Evolutionary conservation across 176 grass and related monocot species (phyloP).

Genomic region (Raddia distichophylla): DNA sequence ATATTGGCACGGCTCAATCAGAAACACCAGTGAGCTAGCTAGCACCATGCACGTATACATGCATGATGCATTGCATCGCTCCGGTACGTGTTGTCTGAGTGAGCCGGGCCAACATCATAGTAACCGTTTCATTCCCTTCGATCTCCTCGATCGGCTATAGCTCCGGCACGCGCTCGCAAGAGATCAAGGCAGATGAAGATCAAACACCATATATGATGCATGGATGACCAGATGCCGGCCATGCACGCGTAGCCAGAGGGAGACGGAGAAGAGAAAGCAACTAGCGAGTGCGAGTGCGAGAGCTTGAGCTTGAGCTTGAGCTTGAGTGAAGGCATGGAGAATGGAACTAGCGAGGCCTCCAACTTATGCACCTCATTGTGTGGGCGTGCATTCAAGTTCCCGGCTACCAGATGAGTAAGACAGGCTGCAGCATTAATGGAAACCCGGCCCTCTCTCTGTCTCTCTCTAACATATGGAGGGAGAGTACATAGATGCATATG

Average conservation of each 20-base stretch:
- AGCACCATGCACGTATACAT: not conserved
- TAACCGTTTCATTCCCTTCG: constrained; percentile 51
- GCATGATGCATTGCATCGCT: not conserved
- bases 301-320: constrained; percentile 1
- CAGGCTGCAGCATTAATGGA: constrained; percentile 94
- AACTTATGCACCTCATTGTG: constrained; percentile 49
- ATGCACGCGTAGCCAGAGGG: not conserved
- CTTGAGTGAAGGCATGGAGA: constrained; percentile 20
- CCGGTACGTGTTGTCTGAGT: constrained; percentile 53
- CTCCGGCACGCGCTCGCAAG: constrained; percentile 9
- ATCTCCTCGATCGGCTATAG: not conserved
- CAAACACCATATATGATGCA: not conserved
- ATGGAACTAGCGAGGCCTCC: constrained; percentile 23
- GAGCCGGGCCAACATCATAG: constrained; percentile 91
- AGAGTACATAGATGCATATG: constrained; percentile 49
- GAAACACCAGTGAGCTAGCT: constrained; percentile 26
- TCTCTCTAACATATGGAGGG: constrained; percentile 24
- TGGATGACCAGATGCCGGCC: not conserved
- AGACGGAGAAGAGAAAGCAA: constrained; percentile 10
- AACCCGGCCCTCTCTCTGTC: constrained; percentile 41
- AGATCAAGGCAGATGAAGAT: not conserved
- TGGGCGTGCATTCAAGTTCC: constrained; percentile 65
- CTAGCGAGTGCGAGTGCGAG: not conserved
- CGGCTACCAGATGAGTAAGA: constrained; percentile 83
- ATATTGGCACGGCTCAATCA: constrained; percentile 99